Conservation (phyloP, 2,329 filamentous ascomycete species). For the Aureobasidium musti region DNA sequence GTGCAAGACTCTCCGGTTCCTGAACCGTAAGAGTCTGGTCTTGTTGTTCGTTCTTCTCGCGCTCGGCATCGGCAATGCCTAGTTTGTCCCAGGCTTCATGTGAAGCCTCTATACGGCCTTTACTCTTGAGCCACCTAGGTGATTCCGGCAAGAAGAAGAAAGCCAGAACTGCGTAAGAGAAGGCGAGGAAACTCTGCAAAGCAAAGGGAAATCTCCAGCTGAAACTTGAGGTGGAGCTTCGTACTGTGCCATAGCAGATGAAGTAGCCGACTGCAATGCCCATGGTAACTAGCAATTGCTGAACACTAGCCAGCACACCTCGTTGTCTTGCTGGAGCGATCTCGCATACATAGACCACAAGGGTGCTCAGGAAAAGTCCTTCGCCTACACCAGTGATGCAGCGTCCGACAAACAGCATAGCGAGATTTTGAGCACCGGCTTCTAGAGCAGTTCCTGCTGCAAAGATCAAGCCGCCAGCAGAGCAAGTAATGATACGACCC, state of each 20-base stretch:
- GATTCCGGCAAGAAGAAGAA: conserved; percentile 55
- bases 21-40: conserved; percentile 36
- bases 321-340: conserved; percentile 57
- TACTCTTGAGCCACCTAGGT: conserved; percentile 59
- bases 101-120: conserved; percentile 53
- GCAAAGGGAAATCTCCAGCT: conserved; percentile 62
- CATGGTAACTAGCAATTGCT: conserved; percentile 42
- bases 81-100: conserved; percentile 46
- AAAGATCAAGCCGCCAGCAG: conserved; percentile 54
- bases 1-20: conserved; percentile 16
- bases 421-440: conserved; percentile 48
- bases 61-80: conserved; percentile 45
- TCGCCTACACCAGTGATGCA: conserved; percentile 57
- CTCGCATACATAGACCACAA: conserved; percentile 57
- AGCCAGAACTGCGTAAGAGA: conserved; percentile 45
- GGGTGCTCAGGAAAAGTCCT: conserved; percentile 49
- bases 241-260: conserved; percentile 58
- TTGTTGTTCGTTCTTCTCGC: conserved; percentile 45
- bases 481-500: conserved; percentile 38
- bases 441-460: conserved; percentile 44
- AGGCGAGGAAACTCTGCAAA: conserved; percentile 49
- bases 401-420: conserved; percentile 56
- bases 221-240: conserved; percentile 49
- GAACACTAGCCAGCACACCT: conserved; percentile 32
- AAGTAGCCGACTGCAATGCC: conserved; percentile 61